phyloP scores from a whole-genome alignment of 2,329 filamentous ascomycete species.

The Tricladium varicosporioides region DNA sequence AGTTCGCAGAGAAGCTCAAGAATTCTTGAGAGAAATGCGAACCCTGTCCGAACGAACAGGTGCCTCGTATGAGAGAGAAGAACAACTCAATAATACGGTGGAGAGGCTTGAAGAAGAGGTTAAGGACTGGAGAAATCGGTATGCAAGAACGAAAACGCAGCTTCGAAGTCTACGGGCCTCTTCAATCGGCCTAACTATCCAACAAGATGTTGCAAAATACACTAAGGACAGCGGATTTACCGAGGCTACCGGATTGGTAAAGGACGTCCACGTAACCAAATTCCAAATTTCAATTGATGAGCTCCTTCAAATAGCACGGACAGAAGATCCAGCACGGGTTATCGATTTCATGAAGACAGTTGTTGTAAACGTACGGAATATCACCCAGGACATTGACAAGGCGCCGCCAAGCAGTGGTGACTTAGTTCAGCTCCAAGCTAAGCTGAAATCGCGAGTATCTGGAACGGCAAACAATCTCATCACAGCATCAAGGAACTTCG shows the following conservation, averaged over 20 bases:
- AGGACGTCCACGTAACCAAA: constrained; percentile 88
- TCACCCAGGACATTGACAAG: constrained; percentile 76
- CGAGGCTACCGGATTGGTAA: constrained; percentile 73
- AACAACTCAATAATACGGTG: constrained; percentile 72
- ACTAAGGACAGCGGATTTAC: constrained; percentile 66
- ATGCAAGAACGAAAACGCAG: constrained; percentile 85
- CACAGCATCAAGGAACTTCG: constrained; percentile 90
- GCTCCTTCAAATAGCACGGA: constrained; percentile 73
- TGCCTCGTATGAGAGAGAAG: constrained; percentile 76
- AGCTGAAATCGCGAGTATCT: constrained; percentile 80
- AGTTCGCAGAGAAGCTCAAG: constrained; percentile 78
- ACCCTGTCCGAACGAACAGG: constrained; percentile 77
- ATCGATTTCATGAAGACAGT: constrained; percentile 86
- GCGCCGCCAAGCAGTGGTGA: constrained; percentile 50
- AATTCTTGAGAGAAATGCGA: constrained; percentile 87
- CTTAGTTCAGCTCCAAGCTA: constrained; percentile 56
- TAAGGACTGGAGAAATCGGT: constrained; percentile 86
- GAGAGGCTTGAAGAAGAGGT: constrained; percentile 78
- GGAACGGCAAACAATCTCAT: constrained; percentile 94
- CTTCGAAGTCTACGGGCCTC: constrained; percentile 77
- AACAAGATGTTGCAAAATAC: constrained; percentile 68
- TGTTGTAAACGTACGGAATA: constrained; percentile 76
- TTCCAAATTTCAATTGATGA: constrained; percentile 96
- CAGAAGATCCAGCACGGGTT: constrained; percentile 69
- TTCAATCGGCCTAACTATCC: constrained; percentile 69